Base-by-base conservation (phyloP, 2,329 filamentous ascomycete genomes). In the Cryoendolithus antarcticus region DNA sequence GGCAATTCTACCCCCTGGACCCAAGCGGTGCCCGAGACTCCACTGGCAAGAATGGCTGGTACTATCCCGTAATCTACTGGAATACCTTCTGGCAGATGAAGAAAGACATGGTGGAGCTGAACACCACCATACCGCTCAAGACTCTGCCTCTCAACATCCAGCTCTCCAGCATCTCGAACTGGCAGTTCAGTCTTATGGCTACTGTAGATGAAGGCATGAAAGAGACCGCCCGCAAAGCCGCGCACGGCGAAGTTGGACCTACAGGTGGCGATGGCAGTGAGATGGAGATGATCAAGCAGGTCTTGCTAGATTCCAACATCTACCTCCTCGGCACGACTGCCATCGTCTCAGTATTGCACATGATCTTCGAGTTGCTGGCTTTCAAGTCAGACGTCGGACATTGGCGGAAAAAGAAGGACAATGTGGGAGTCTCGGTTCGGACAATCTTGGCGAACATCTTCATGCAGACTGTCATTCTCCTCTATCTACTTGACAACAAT, bases 391-490 rank as follows among this genome's bases (percentile, higher is more conserved):
- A 98, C 59, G 94, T 98, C 59, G 71, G 86, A 35, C 91, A 98
- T 64, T 98, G 91, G 77, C 85, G 88, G 58, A 95, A 96, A 70
- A 98, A 98, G 80, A 98, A 98, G 71, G 93, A 96, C 66, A 91
- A 94, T 43, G 83, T 98, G 21, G 91, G 91, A 47, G 93, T 94
- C 34, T 95, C 88, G 1, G 82, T 98, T 44, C 86, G 91, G 41
- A 93, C 89, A 24, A 98, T 98, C 55, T 70, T 98, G 41, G 86
- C 85, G 59, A 98, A 96, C 56, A 88, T 96, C 45, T 88, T 96
- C 62, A 98, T 98, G 91, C 91, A 98, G 63, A 62, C 73, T 5
- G 73, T 96, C 56, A 95, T 98, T 62, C 93, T 98, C 73, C 72
- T 98, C 34, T 98, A 98, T 63, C 74, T 98, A 24, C 67, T 98